Conservation (phyloP, 2,329 filamentous ascomycete genomes). For the Hymenoscyphus fructigenus region DNA sequence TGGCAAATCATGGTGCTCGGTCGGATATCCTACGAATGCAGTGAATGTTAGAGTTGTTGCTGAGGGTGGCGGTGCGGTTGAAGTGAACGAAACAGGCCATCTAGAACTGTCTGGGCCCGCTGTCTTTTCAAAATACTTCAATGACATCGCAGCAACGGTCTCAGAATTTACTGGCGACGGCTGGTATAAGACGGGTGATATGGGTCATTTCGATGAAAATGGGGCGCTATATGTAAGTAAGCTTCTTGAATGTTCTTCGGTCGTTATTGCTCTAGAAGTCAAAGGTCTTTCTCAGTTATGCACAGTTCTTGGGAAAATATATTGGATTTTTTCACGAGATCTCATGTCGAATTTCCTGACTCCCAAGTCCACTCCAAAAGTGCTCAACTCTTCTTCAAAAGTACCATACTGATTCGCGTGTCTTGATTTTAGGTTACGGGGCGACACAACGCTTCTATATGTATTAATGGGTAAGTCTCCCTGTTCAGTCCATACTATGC, state of each 20-base stretch:
- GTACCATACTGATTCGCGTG: neutral
- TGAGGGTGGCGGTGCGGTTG: neutral
- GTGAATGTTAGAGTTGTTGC: constrained; percentile 2
- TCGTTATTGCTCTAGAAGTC: neutral
- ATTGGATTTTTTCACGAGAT: neutral
- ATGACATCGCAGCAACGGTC: constrained; percentile 48
- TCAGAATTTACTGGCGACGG: constrained; percentile 53
- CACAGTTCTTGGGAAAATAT: neutral
- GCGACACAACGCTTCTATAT: neutral
- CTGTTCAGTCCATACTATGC: too few relatives aligned
- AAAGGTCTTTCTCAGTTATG: neutral
- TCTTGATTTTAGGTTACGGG: neutral
- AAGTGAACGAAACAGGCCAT: neutral
- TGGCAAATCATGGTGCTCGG: neutral
- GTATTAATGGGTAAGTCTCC: constrained; percentile 40
- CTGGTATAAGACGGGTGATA: constrained; percentile 46
- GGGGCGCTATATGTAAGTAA: constrained; percentile 41
- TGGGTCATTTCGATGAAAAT: constrained; percentile 36
- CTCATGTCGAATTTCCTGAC: neutral
- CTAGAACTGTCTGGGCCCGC: constrained; percentile 47
- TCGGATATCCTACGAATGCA: neutral
- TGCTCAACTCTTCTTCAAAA: neutral
- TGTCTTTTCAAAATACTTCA: constrained; percentile 51
- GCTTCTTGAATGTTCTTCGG: constrained; percentile 42
- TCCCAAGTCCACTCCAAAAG: neutral